phyloP scores from a whole-genome alignment of 495 filamentous ascomycete species.

The Clavariopsis aquatica region DNA sequence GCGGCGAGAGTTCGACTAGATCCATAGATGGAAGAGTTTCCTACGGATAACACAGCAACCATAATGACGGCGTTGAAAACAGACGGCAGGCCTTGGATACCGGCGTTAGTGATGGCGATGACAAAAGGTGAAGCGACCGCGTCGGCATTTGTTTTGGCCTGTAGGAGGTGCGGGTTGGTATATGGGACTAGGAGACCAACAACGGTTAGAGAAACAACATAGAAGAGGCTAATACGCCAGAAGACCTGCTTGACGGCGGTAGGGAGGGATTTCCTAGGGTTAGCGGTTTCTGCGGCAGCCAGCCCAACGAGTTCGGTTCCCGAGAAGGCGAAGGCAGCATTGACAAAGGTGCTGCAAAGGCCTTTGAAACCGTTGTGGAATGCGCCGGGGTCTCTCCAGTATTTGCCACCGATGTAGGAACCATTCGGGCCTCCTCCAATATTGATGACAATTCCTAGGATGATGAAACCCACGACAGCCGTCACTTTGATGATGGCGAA shows the following conservation, averaged over 20 bases:
- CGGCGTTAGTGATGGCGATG: conserved; percentile 44
- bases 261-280: conserved; percentile 82
- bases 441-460: conserved; percentile 45
- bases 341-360: conserved; percentile 89
- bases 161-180: conserved; percentile 38
- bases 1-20: conserved; percentile 46
- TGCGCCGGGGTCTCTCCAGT: conserved; percentile 83
- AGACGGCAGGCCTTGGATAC: conserved; percentile 43
- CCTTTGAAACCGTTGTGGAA: conserved; percentile 95
- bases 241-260: conserved; percentile 92
- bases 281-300: conserved; percentile 82
- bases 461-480: conserved; percentile 62
- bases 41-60: conserved; percentile 46
- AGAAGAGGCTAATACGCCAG: conserved; percentile 80
- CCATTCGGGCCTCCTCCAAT: conserved; percentile 70
- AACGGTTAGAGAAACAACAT: conserved; percentile 43
- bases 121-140: conserved; percentile 44
- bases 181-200: conserved; percentile 45
- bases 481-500: conserved; percentile 64
- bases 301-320: conserved; percentile 94
- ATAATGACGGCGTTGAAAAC: conserved; percentile 49
- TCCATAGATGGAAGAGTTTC: conserved; percentile 46
- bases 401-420: conserved; percentile 79
- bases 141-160: conserved; percentile 21
- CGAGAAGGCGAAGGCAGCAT: conserved; percentile 87